Base-by-base conservation (phyloP, 2,329 filamentous ascomycete species). In the Penicillium sp. region DNA sequence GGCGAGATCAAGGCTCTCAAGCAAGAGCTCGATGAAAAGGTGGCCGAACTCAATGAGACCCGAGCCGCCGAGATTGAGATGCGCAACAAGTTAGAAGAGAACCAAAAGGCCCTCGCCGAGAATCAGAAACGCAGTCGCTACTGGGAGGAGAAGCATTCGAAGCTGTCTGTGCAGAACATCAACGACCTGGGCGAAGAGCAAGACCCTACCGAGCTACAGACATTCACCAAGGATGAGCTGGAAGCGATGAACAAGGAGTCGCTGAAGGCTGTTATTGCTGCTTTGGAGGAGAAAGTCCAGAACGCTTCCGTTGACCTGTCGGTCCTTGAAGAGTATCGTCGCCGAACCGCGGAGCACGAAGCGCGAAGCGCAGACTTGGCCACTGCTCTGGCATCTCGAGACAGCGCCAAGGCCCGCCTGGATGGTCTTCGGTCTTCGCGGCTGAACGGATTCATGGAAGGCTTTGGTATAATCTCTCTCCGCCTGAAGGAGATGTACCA, bases 401-500 rank as follows among this genome's bases (percentile, higher is more conserved):
- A 98, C 65, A 74, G 81, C 1, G 89, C 89, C 56, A 98, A 97
- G 78, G 87, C 88, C 65, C 86, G 89, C 7, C 89, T 90, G 59
- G 91, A 97, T 62, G 89, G 96, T 56, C 82, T 98, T 42, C 87
- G 93, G 10, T 86, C 89, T 11, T 77, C 95, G 40, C 87, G 93
- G 24, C 77, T 97, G 6, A 91, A 96, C 60, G 91, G 93, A 28
- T 98, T 98, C 78, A 97, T 97, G 90, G 89, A 94, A 65, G 93
- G 94, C 31, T 97, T 98, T 74, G 86, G 85, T 62, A 86, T 82
- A 52, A 98, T 98, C 69, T 97, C 91, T 1, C 77, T 96, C 20
- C 86, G 91, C 0, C 77, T 98, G 37, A 98, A 98, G 75, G 93
- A 98, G 65, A 98, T 98, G 93, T 98, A 98, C 73, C 93, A 98